These are phyloP conservation scores for Magnolia kwangsiensis DNA, from an alignment of 164 flowering plant species.

Conservation along the genomic window DNA sequence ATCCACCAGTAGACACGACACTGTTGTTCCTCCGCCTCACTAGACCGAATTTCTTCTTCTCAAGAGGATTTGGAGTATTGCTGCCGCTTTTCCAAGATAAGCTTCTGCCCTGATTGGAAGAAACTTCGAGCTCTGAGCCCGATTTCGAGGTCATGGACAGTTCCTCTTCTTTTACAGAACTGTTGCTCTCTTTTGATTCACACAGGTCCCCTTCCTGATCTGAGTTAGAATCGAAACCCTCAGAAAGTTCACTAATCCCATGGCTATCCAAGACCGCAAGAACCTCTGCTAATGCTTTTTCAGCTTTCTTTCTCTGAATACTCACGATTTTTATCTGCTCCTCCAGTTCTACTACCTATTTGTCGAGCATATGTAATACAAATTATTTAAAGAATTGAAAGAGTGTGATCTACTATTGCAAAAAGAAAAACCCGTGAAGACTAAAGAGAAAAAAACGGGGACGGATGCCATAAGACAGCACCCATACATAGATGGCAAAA, in stretches of 20 bases:
- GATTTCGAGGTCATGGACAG: slow-evolving; percentile 29
- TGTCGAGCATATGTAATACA: not conserved
- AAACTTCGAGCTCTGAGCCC: slow-evolving; percentile 48
- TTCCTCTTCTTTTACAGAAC: slow-evolving; percentile 28
- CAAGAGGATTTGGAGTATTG: slow-evolving; percentile 28
- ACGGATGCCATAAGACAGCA: not conserved
- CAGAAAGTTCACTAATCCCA: slow-evolving; percentile 59
- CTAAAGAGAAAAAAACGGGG: not conserved
- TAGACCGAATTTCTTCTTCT: slow-evolving; percentile 35
- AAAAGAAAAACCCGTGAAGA: not conserved
- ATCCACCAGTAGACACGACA: slow-evolving; percentile 32
- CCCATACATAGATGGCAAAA: not conserved
- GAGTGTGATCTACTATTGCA: not conserved
- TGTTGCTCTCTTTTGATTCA: slow-evolving; percentile 31
- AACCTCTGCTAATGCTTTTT: slow-evolving; percentile 74
- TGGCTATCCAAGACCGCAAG: slow-evolving; percentile 62
- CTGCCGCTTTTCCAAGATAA: slow-evolving; percentile 78
- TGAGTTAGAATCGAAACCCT: slow-evolving; percentile 52
- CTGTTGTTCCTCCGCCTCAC: slow-evolving; percentile 37
- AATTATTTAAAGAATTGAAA: not conserved
- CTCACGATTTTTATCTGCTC: slow-evolving; percentile 68
- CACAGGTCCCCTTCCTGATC: slow-evolving; percentile 40
- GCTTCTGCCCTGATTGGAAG: slow-evolving; percentile 44
- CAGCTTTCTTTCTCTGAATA: slow-evolving; percentile 73
- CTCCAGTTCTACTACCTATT: slow-evolving; percentile 74